Base-by-base conservation (phyloP, 2,329 filamentous ascomycete species). In the Talaromyces verruculosus region DNA sequence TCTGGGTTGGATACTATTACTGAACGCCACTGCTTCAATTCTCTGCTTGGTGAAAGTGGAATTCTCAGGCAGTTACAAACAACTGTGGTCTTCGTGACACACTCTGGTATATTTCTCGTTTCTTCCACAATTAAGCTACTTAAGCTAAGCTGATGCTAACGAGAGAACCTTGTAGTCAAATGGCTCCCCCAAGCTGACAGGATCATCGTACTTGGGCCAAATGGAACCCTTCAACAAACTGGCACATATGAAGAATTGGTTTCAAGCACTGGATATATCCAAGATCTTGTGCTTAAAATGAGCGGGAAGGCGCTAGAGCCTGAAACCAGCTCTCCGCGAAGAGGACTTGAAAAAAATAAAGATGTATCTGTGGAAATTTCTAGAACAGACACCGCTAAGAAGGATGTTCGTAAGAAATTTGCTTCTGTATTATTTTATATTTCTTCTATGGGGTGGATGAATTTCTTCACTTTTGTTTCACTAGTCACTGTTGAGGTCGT, bases 181-280 rank as follows among this genome's bases (percentile, higher is more conserved):
- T 77, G 78, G 51, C 73, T 81, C 19, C 75, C 78, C 5, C 78
- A 76, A 63, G 74, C 77, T 5, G 80, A 83, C 67, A 74, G 79
- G 39, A 78, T 82, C 59, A 68, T 82, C 33, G 76, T 75, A 10
- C 72, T 82, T 47, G 74, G 76, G 22, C 67, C 69, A 22, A 68
- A 75, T 11, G 80, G 81, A 25, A 72, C 72, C 8, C 71, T 82
- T 25, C 45, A 68, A 22, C 77, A 82, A 68, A 76, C 79, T 69
- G 80, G 81, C 10, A 76, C 65, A 61, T 82, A 78, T 67, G 67
- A 73, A 28, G 69, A 73, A 33, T 71, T 82, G 19, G 73, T 73
- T 55, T 71, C 71, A 22, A 71, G 71, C 8, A 74, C 39, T 35
- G 53, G 53, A 2, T 59, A 64, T 25, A 43, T 64, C 22, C 62